Evolutionary conservation across 192 early-diverging fungal genomes (phyloP).

Genomic region (Hyaloraphidium curvatum): DNA sequence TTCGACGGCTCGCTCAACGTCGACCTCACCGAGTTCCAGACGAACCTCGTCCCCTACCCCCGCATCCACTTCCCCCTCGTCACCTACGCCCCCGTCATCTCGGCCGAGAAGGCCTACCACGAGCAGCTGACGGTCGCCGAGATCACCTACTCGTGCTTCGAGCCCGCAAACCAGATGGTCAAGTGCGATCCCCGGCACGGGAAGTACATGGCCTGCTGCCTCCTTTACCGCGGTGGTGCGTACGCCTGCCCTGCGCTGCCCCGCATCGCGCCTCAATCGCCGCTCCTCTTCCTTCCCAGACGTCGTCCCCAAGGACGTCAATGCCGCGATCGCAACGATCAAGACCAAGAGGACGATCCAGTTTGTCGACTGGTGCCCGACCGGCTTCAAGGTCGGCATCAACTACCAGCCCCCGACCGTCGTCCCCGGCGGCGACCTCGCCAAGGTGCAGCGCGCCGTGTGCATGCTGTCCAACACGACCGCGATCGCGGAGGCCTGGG

Average conservation of each 20-base stretch:
- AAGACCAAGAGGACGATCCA: constrained; percentile 14
- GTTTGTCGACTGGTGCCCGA: constrained; percentile 13
- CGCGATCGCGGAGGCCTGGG: constrained; percentile 12
- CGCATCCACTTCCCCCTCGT: constrained; percentile 98
- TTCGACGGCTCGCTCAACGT: constrained; percentile 98
- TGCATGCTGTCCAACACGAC: constrained; percentile 13
- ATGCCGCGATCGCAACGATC: constrained; percentile 11
- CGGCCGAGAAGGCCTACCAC: constrained; percentile 13
- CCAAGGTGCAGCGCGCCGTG: constrained; percentile 12
- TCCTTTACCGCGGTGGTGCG: neutral
- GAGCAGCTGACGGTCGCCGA: constrained; percentile 12
- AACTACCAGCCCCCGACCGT: constrained; percentile 14
- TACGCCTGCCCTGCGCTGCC: neutral
- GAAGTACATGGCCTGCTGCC: constrained; percentile 10
- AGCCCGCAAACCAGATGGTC: constrained; percentile 14
- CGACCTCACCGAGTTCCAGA: constrained; percentile 98
- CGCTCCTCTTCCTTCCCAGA: neutral
- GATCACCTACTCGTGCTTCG: constrained; percentile 13
- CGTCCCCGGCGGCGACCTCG: constrained; percentile 11
- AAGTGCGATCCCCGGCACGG: constrained; percentile 14
- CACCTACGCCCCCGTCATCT: constrained; percentile 59
- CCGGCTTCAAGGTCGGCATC: constrained; percentile 12
- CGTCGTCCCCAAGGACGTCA: constrained; percentile 12
- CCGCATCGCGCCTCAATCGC: neutral
- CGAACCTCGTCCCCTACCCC: constrained; percentile 98